Percentiles rank a stretch among this genome's conserved stretches.
These are phyloP conservation scores for Coemansia sp. DNA, from an alignment of 192 early-diverging fungal species.

Conservation along the genomic window DNA sequence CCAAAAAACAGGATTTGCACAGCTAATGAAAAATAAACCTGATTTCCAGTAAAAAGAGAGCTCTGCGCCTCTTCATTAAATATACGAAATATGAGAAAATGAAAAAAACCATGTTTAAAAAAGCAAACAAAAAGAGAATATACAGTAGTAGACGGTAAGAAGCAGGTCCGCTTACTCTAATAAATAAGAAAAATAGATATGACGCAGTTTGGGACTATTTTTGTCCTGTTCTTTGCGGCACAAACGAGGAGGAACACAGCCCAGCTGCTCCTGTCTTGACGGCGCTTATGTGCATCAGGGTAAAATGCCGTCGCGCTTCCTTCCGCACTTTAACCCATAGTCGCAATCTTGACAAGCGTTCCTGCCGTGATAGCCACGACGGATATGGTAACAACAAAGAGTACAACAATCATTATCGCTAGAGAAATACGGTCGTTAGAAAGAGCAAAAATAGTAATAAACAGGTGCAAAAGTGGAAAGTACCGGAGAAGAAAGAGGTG, in stretches of 20 bases:
- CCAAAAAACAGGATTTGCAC: background rate
- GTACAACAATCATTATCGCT: constrained; percentile 41
- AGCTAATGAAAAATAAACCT: background rate
- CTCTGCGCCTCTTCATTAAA: no score
- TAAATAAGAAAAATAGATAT: background rate
- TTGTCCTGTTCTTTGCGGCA: background rate
- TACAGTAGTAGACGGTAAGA: no score
- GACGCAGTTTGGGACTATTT: background rate
- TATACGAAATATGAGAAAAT: no score
- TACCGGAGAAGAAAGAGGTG: background rate
- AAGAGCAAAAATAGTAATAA: background rate
- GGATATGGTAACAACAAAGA: constrained; percentile 37
- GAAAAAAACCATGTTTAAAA: background rate
- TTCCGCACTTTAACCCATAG: constrained; percentile 11
- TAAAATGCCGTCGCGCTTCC: background rate
- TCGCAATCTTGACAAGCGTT: constrained; percentile 38
- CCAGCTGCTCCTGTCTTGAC: background rate
- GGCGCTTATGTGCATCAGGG: background rate
- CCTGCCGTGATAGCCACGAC: constrained; percentile 41
- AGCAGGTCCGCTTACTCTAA: no score
- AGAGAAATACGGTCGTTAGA: background rate
- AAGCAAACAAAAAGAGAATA: background rate
- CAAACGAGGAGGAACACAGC: background rate
- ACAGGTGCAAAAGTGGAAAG: background rate
- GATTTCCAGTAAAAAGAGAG: no score